Percentiles rank a stretch among this genome's conserved stretches.
Evolutionary conservation across 2,329 filamentous ascomycete species (phyloP).

Genomic region (Paraphaeosphaeria sporulosa): DNA sequence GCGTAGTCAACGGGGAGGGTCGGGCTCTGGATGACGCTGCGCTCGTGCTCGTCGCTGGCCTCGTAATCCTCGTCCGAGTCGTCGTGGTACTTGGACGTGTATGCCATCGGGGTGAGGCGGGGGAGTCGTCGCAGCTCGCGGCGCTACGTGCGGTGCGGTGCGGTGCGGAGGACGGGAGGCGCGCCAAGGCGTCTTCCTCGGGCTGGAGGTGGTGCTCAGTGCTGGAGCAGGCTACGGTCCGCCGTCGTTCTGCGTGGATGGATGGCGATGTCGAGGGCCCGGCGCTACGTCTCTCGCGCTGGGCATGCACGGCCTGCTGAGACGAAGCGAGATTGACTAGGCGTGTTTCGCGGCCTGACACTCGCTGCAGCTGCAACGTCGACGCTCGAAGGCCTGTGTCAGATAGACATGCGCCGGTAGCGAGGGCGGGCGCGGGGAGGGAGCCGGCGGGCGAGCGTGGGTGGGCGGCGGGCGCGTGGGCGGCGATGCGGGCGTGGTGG

Average conservation of each 20-base stretch:
- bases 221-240: conserved; percentile 27
- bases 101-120: conserved; percentile 41
- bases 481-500: background rate
- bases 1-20: conserved; percentile 68
- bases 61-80: conserved; percentile 64
- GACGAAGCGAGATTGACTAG: conserved; percentile 49
- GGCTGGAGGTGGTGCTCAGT: conserved; percentile 16
- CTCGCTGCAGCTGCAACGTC: conserved; percentile 23
- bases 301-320: conserved; percentile 39
- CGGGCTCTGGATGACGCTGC: conserved; percentile 70
- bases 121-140: conserved; percentile 9
- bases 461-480: conserved; percentile 6
- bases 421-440: conserved; percentile 4
- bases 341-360: conserved; percentile 38
- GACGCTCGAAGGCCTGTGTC: conserved; percentile 27
- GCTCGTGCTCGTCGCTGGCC: conserved; percentile 84
- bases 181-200: conserved; percentile 33
- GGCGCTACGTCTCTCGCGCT: conserved; percentile 19
- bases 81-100: conserved; percentile 70
- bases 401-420: conserved; percentile 25
- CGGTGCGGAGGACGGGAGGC: conserved; percentile 22
- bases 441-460: background rate
- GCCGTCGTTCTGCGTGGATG: conserved; percentile 20
- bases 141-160: background rate
- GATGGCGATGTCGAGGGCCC: conserved; percentile 19